Conservation (phyloP, 2,329 filamentous ascomycete genomes). For the Chaetothyriales sp. region DNA sequence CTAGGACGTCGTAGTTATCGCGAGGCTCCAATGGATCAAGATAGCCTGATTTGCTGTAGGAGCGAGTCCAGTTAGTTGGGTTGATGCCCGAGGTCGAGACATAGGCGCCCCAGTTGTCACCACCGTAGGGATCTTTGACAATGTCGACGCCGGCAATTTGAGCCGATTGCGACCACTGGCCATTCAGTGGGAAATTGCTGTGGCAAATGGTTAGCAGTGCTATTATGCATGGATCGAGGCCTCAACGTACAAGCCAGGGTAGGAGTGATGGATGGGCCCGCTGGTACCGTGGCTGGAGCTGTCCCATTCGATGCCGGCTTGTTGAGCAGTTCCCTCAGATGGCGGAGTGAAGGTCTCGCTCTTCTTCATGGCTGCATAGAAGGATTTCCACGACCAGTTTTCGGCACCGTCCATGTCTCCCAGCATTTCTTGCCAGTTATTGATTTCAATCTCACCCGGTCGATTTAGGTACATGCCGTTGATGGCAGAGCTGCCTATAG, state of each 20-base stretch:
- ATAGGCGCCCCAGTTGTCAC: conserved; percentile 21
- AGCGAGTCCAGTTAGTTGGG: conserved; percentile 23
- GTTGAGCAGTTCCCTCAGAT: conserved; percentile 20
- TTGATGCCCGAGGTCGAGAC: conserved; percentile 24
- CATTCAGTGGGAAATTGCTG: conserved; percentile 17
- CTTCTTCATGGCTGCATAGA: conserved; percentile 24
- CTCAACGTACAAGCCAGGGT: conserved; percentile 22
- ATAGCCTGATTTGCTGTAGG: conserved; percentile 23
- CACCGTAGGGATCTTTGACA: conserved; percentile 21
- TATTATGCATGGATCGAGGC: not conserved
- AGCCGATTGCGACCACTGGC: conserved; percentile 8
- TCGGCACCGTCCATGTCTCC: conserved; percentile 23
- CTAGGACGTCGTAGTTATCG: conserved; percentile 21
- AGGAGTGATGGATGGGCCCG: conserved; percentile 37
- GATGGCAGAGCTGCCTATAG: conserved; percentile 23
- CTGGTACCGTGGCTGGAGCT: conserved; percentile 26
- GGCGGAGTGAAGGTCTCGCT: conserved; percentile 29
- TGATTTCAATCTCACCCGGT: conserved; percentile 21
- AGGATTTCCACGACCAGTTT: conserved; percentile 23
- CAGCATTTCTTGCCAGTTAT: conserved; percentile 22
- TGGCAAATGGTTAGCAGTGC: conserved; percentile 5
- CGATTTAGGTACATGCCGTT: conserved; percentile 24
- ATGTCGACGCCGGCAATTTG: conserved; percentile 18
- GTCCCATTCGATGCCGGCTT: conserved; percentile 28
- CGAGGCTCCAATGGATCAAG: conserved; percentile 22